Evolutionary conservation across 306 rosid genomes (phyloP), one percentile per base, ranked within the genome.

Genomic region (Gastrolobium villosum): DNA sequence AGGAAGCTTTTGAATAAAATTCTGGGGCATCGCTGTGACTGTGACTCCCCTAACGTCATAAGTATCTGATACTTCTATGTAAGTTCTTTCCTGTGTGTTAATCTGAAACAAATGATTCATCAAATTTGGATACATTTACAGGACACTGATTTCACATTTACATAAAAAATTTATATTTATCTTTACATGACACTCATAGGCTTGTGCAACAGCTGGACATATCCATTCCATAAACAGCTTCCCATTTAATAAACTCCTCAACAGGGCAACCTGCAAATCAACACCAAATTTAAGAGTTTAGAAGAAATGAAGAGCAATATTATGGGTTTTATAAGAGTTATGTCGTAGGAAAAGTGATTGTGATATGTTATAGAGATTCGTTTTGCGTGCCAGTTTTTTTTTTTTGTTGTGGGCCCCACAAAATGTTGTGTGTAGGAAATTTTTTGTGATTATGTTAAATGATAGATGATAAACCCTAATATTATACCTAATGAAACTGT

Each of bases 111-210:
- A 60, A 7, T 37, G 8, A 65, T 62, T 62, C 63, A 62, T 4
- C 41, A 46, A 8, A 53, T 9, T 2, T 20, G 14, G 9, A 5
- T 66, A 30, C 44, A 65, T 7, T 36, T 65, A n/a, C 9, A 41
- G 40, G 5, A 4, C 5, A 40, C 7, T 11, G 37, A 41, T 55
- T 72, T 73, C 34, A 26, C 15, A 37, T 15, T 4, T 53, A 53
- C 1, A 20, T 20, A 20, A 20, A 20, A 20, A 9, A 13, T 32
- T 9, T 41, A 0, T 26, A 14, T 4, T 15, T 20, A 20, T 36
- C 2, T 59, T 79, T 52, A 79, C 83, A 52, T 79, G 83, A 69
- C 73, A 72, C 1, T 72, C 67, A 63, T 79, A 79, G 60, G 73
- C 67, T 41, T 57, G 57, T 41, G 78, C 78, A 57, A 43, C 78